Percentiles rank a stretch among this genome's conserved stretches.
Evolutionary conservation across 805 yeast species (phyloP).

Genomic region (Lipomyces spencermartinsiae): DNA sequence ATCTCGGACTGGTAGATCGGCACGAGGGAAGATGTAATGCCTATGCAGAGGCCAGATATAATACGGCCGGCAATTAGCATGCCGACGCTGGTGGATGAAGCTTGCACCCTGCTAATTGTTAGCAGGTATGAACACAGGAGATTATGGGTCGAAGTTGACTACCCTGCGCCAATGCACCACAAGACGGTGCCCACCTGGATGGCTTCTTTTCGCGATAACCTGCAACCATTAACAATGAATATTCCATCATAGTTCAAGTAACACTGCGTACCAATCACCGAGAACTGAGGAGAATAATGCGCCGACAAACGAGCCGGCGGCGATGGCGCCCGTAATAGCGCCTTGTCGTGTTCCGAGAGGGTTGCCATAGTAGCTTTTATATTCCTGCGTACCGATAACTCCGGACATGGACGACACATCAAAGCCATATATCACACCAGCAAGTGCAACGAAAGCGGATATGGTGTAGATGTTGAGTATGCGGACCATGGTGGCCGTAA

Average conservation of each 20-base stretch:
- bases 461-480: neutral
- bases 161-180: slow-evolving; percentile 4
- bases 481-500: neutral
- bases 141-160: neutral
- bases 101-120: neutral
- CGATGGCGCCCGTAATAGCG: neutral
- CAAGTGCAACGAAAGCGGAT: slow-evolving; percentile 5
- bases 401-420: slow-evolving; percentile 6
- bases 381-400: neutral
- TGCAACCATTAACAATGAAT: neutral
- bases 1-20: slow-evolving; percentile 89
- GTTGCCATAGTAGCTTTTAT: neutral
- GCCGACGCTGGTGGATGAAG: slow-evolving; percentile 3
- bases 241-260: neutral
- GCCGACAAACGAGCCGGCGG: slow-evolving; percentile 4
- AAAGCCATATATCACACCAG: neutral
- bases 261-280: neutral
- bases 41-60: slow-evolving; percentile 82
- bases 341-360: slow-evolving; percentile 4
- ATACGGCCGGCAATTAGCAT: slow-evolving; percentile 65
- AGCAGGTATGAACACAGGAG: neutral
- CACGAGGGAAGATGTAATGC: slow-evolving; percentile 78
- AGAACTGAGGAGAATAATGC: neutral
- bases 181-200: neutral
- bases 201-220: neutral